These are phyloP conservation scores for Zasmidium citrigriseum DNA, from an alignment of 2,329 filamentous ascomycete genomes.

Conservation along the genomic window DNA sequence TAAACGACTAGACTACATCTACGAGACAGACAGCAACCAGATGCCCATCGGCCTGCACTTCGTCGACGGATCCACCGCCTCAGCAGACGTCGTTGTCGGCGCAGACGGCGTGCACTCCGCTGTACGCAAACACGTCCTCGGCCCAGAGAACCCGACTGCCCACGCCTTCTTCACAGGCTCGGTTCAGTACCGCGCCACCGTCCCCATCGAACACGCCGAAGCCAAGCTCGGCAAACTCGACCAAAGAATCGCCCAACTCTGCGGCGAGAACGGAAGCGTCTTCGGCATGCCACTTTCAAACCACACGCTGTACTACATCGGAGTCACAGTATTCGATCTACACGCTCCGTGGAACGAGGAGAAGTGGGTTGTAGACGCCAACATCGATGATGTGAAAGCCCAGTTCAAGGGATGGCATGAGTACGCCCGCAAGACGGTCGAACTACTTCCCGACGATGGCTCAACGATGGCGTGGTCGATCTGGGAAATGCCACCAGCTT, in stretches of 20 bases:
- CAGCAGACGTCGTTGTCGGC: conserved; percentile 28
- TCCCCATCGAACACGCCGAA: conserved; percentile 51
- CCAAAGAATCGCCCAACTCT: conserved; percentile 49
- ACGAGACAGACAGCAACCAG: conserved; percentile 25
- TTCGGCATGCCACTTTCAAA: conserved; percentile 57
- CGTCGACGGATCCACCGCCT: conserved; percentile 45
- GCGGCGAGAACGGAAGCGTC: conserved; percentile 17
- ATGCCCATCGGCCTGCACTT: conserved; percentile 37
- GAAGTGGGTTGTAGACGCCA: conserved; percentile 35
- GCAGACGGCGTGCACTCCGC: conserved; percentile 51
- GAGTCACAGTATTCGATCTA: conserved; percentile 53
- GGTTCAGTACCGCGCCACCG: conserved; percentile 61
- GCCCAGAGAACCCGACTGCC: conserved; percentile 41
- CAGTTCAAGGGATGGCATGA: conserved; percentile 18
- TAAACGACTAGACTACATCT: conserved; percentile 29
- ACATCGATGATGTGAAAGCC: conserved; percentile 3
- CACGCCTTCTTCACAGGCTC: conserved; percentile 56
- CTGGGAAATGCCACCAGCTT: conserved; percentile 41
- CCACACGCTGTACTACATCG: conserved; percentile 51
- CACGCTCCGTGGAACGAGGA: conserved; percentile 40
- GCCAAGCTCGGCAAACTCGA: conserved; percentile 37
- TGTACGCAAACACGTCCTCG: conserved; percentile 33
- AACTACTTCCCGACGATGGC: conserved; percentile 10
- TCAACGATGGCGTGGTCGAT: conserved; percentile 36
- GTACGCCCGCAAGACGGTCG: conserved; percentile 21